Evolutionary conservation across 2,329 filamentous ascomycete genomes (phyloP).

Genomic region (Pseudonectria foliicola): DNA sequence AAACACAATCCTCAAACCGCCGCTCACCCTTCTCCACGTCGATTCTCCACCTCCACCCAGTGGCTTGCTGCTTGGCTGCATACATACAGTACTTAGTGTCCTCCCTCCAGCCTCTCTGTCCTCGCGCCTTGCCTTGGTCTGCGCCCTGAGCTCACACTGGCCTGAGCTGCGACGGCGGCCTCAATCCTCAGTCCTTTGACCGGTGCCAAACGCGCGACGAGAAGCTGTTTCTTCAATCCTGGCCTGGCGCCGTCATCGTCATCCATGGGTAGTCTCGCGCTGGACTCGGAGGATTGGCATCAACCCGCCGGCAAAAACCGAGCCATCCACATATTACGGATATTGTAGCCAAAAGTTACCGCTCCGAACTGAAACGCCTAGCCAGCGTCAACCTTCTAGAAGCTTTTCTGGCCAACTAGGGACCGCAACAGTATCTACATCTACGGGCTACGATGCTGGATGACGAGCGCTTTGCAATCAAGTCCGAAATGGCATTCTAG

Average conservation of each 20-base stretch:
- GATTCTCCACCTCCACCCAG: conserved; percentile 16
- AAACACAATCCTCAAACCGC: conserved; percentile 23
- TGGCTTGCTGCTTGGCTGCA: conserved; percentile 5
- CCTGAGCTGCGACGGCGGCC: conserved; percentile 17
- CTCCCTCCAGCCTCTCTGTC: conserved; percentile 2
- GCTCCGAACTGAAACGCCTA: conserved; percentile 18
- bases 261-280: conserved; percentile 6
- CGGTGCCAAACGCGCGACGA: conserved; percentile 10
- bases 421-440: not conserved
- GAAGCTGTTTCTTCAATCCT: conserved; percentile 4
- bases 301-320: conserved; percentile 9
- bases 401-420: conserved; percentile 16
- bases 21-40: conserved; percentile 10
- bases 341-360: conserved; percentile 14
- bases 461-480: too few species aligned
- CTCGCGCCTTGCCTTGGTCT: conserved; percentile 11
- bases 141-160: conserved; percentile 14
- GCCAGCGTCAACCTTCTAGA: conserved; percentile 18
- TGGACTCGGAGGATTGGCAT: conserved; percentile 17
- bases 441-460: too few species aligned
- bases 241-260: conserved; percentile 16
- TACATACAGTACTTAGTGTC: too few species aligned
- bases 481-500: too few species aligned
- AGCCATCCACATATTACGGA: conserved; percentile 11
- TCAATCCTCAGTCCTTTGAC: conserved; percentile 22